Evolutionary conservation across 1,284 basidiomycete species (phyloP).

Genomic region (Leccinum pachyderme): DNA sequence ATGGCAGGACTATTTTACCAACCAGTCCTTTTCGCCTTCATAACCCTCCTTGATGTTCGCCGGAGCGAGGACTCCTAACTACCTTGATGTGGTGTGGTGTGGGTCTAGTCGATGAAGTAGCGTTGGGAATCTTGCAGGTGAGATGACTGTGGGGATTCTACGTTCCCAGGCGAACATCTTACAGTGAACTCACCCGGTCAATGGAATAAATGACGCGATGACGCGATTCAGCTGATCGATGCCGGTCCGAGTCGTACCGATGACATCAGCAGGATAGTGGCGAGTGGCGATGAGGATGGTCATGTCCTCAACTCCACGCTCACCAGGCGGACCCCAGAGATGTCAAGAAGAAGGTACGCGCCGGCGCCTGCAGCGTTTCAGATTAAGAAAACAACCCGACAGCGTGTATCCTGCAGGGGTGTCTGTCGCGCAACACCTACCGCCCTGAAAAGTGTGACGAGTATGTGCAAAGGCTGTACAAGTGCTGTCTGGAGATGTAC

Average conservation of each 20-base stretch:
- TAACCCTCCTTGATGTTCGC: slow-evolving; percentile 3
- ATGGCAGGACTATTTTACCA: too few relatives aligned
- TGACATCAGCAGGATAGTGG: not conserved
- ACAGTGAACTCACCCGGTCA: too few relatives aligned
- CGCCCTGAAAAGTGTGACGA: slow-evolving; percentile 58
- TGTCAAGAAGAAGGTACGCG: slow-evolving; percentile 35
- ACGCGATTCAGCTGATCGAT: too few relatives aligned
- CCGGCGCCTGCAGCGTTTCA: not conserved
- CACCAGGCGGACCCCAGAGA: slow-evolving; percentile 3
- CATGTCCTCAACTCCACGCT: not conserved
- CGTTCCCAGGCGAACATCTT: too few relatives aligned
- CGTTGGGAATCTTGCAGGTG: too few relatives aligned
- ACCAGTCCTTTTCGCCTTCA: slow-evolving; percentile 19
- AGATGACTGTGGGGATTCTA: too few relatives aligned
- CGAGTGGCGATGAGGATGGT: not conserved
- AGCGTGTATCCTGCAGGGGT: slow-evolving; percentile 65
- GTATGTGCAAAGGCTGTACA: slow-evolving; percentile 39
- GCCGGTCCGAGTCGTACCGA: too few relatives aligned
- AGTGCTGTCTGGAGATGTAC: slow-evolving; percentile 46
- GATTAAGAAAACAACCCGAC: not conserved
- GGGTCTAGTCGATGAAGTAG: not conserved
- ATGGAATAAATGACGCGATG: too few relatives aligned
- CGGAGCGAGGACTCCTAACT: not conserved
- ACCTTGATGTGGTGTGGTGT: slow-evolving; percentile 1
- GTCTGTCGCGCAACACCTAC: slow-evolving; percentile 64